Conservation (phyloP, 1,284 basidiomycete genomes). For the Ceratobasidium sp. region DNA sequence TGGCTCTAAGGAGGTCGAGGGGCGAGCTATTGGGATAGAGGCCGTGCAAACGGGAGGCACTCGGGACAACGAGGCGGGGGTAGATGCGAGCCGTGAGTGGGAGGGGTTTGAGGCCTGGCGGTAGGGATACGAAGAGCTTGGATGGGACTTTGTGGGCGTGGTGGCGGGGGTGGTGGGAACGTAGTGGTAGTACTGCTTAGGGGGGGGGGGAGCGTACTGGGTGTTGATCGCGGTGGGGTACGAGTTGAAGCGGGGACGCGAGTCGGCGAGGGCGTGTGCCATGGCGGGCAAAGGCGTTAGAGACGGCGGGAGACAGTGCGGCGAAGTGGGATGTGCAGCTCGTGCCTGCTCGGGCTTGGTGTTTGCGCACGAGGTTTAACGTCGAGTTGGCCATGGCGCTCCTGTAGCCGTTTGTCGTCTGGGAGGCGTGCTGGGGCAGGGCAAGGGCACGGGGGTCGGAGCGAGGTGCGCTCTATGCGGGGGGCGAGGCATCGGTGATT, state of each 20-base stretch:
- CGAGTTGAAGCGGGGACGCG: conserved; percentile 38
- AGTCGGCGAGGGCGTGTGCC: conserved; percentile 38
- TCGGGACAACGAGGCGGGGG: conserved; percentile 21
- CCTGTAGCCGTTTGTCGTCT: too few species aligned
- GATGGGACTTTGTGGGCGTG: conserved; percentile 30
- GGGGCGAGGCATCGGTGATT: too few species aligned
- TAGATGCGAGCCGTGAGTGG: conserved; percentile 26
- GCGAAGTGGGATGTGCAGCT: conserved; percentile 34
- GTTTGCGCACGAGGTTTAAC: too few species aligned
- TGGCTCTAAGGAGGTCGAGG: conserved; percentile 13
- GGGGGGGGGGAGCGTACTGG: conserved; percentile 11
- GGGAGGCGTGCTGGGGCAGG: too few species aligned
- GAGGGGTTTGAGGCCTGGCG: conserved; percentile 16
- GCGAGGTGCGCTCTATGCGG: too few species aligned
- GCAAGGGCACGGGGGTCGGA: too few species aligned
- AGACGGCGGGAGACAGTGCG: conserved; percentile 14
- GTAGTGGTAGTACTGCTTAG: conserved; percentile 18
- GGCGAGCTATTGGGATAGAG: conserved; percentile 26
- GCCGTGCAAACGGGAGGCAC: conserved; percentile 10
- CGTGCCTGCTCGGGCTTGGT: too few species aligned
- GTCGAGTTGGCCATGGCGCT: too few species aligned
- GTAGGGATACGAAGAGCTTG: conserved; percentile 5
- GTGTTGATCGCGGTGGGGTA: conserved; percentile 39
- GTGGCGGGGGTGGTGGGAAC: conserved; percentile 30
- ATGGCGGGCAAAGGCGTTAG: not conserved